Percentiles rank a stretch among this genome's conserved stretches.
Evolutionary conservation across 1,139 yeast species (phyloP).

Genomic region (Sugiyamaella japonica): DNA sequence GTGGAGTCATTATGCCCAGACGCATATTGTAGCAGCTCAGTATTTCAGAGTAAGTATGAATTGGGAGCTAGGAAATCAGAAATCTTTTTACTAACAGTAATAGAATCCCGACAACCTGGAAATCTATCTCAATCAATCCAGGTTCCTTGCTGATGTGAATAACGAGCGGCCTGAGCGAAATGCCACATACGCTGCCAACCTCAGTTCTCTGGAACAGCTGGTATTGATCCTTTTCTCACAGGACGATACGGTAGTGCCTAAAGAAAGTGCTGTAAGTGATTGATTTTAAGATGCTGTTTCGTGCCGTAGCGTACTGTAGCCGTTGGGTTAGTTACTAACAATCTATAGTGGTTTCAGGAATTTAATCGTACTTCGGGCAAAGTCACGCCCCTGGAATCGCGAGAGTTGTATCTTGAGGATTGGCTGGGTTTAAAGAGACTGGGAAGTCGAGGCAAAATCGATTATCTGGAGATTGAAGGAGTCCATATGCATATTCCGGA

Average conservation of each 20-base stretch:
- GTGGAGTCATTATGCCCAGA: constrained; percentile 60
- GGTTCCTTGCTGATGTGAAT: constrained; percentile 63
- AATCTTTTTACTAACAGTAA: neutral
- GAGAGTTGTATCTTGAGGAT: constrained; percentile 54
- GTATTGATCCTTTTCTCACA: constrained; percentile 60
- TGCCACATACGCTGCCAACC: constrained; percentile 45
- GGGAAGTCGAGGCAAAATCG: constrained; percentile 47
- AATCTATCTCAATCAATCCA: constrained; percentile 51
- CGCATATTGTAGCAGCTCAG: constrained; percentile 66
- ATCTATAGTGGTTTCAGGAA: constrained; percentile 52
- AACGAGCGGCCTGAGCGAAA: constrained; percentile 51
- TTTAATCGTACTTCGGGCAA: constrained; percentile 48
- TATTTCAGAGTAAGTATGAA: constrained; percentile 52
- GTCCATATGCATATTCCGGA: constrained; percentile 66
- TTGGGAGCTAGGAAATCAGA: neutral
- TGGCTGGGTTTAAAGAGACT: constrained; percentile 59
- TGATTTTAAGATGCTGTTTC: no score
- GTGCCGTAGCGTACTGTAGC: no score
- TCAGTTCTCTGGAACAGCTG: constrained; percentile 50
- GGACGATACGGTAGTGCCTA: constrained; percentile 71
- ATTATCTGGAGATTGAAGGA: constrained; percentile 56
- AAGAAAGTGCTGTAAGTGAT: constrained; percentile 61
- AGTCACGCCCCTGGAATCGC: constrained; percentile 50
- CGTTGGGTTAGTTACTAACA: neutral
- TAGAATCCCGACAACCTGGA: constrained; percentile 46